Evolutionary conservation across 1,284 basidiomycete genomes (phyloP).

Genomic region (Ceratobasidium sp.): DNA sequence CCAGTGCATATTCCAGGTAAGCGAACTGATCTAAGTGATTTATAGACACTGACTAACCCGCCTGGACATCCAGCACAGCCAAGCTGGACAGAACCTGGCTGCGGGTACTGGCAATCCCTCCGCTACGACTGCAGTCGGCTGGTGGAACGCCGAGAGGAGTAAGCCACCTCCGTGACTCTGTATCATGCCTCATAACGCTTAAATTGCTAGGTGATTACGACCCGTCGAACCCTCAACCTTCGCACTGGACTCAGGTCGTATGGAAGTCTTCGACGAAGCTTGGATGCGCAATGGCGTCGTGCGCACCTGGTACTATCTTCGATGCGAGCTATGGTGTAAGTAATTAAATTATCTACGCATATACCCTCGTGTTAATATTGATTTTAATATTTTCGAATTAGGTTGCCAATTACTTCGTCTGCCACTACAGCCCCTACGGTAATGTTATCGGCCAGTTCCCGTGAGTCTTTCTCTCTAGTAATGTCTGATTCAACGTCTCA

Average conservation of each 20-base stretch:
- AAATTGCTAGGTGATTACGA: constrained; percentile 51
- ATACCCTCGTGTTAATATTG: neutral
- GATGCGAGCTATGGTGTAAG: constrained; percentile 40
- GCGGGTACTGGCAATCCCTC: constrained; percentile 61
- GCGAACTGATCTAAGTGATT: neutral
- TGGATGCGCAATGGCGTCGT: constrained; percentile 63
- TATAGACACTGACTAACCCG: neutral
- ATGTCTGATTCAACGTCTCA: no score
- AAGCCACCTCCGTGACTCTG: neutral
- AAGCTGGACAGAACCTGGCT: constrained; percentile 68
- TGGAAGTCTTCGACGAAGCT: constrained; percentile 66
- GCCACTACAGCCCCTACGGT: constrained; percentile 69
- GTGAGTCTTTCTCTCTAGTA: no score
- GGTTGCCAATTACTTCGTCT: constrained; percentile 66
- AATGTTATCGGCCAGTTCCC: constrained; percentile 66
- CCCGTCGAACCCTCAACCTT: constrained; percentile 51
- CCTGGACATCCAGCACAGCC: constrained; percentile 55
- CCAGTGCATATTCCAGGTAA: constrained; percentile 58
- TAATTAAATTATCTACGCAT: neutral
- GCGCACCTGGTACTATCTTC: constrained; percentile 49
- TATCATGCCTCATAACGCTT: neutral
- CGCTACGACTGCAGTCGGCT: constrained; percentile 14
- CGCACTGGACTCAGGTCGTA: constrained; percentile 66
- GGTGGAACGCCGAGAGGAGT: constrained; percentile 43
- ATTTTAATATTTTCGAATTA: neutral